Percentiles rank a stretch among this genome's conserved stretches.
Evolutionary conservation across 257 asterid species (phyloP).

Genomic region (Buddleja alternifolia): DNA sequence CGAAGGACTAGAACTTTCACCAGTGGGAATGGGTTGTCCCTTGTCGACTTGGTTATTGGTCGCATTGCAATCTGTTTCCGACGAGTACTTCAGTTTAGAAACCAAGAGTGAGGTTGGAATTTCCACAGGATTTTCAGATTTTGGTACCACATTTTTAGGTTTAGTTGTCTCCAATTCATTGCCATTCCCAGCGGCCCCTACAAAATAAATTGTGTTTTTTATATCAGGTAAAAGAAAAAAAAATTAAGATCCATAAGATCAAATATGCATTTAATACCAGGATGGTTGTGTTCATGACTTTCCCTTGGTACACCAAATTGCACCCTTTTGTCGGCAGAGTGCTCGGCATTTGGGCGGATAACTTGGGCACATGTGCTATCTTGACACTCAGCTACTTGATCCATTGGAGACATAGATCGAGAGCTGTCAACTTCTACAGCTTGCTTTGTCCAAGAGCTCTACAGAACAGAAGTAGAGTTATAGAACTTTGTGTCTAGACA

Average conservation of each 20-base stretch:
- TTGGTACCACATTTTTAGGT: slow-evolving; percentile 42
- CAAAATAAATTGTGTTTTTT: slow-evolving; percentile 27
- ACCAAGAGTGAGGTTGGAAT: slow-evolving; percentile 22
- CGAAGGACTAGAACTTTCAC: slow-evolving; percentile 34
- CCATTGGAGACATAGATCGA: slow-evolving; percentile 52
- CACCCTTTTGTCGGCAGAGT: slow-evolving; percentile 40
- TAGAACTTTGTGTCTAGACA: slow-evolving; percentile 21
- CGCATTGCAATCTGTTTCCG: slow-evolving; percentile 30
- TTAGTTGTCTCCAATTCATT: slow-evolving; percentile 35
- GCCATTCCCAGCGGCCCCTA: slow-evolving; percentile 44
- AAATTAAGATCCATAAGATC: slow-evolving; percentile 18
- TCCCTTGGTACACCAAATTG: slow-evolving; percentile 41
- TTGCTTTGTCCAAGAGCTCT: slow-evolving; percentile 88
- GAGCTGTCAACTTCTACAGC: slow-evolving; percentile 68
- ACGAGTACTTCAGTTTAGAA: slow-evolving; percentile 23
- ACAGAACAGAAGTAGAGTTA: slow-evolving; percentile 30
- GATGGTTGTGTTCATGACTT: slow-evolving; percentile 42
- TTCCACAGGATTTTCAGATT: slow-evolving; percentile 46
- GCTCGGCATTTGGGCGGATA: slow-evolving; percentile 58
- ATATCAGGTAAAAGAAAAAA: slow-evolving; percentile 29
- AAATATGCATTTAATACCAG: slow-evolving; percentile 43
- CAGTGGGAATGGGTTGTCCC: slow-evolving; percentile 35
- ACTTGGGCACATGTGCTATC: slow-evolving; percentile 73
- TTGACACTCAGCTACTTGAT: slow-evolving; percentile 55
- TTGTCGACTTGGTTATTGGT: slow-evolving; percentile 27